phyloP scores from a whole-genome alignment of 768 basidiomycete genomes.

The Cantharellus cinnabarinus region DNA sequence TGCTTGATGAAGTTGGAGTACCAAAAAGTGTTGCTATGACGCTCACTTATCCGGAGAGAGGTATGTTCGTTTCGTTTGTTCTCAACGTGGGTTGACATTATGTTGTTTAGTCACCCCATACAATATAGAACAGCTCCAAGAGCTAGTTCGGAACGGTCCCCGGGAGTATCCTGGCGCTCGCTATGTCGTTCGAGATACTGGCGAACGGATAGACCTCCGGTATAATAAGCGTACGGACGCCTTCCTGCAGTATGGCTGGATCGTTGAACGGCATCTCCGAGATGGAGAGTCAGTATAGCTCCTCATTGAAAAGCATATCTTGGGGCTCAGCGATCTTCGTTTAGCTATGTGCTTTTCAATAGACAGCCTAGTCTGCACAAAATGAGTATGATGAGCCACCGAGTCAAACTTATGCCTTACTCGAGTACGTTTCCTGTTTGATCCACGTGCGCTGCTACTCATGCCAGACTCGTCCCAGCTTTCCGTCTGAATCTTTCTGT shows the following conservation, averaged over 20 bases:
- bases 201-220: slow-evolving; percentile 87
- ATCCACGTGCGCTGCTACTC: slow-evolving; percentile 4
- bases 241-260: slow-evolving; percentile 93
- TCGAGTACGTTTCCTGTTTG: slow-evolving; percentile 39
- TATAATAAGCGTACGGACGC: slow-evolving; percentile 94
- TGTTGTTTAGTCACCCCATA: slow-evolving; percentile 67
- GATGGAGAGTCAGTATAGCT: slow-evolving; percentile 79
- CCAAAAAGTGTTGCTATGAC: slow-evolving; percentile 94
- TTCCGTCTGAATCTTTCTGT: slow-evolving; percentile 97
- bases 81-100: not conserved
- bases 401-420: slow-evolving; percentile 92
- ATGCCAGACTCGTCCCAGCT: slow-evolving; percentile 25
- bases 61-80: slow-evolving; percentile 22
- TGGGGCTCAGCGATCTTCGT: slow-evolving; percentile 6
- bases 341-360: slow-evolving; percentile 82
- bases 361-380: slow-evolving; percentile 97
- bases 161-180: slow-evolving; percentile 88
- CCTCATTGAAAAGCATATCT: not conserved
- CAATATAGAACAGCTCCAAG: slow-evolving; percentile 85
- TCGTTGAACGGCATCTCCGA: slow-evolving; percentile 91
- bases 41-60: slow-evolving; percentile 90
- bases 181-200: slow-evolving; percentile 92
- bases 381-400: slow-evolving; percentile 99
- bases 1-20: slow-evolving; percentile 92
- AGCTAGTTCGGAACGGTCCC: slow-evolving; percentile 87